These are phyloP conservation scores for Nakazawaea anatomiae DNA, from an alignment of 805 yeast genomes.

Conservation along the genomic window DNA sequence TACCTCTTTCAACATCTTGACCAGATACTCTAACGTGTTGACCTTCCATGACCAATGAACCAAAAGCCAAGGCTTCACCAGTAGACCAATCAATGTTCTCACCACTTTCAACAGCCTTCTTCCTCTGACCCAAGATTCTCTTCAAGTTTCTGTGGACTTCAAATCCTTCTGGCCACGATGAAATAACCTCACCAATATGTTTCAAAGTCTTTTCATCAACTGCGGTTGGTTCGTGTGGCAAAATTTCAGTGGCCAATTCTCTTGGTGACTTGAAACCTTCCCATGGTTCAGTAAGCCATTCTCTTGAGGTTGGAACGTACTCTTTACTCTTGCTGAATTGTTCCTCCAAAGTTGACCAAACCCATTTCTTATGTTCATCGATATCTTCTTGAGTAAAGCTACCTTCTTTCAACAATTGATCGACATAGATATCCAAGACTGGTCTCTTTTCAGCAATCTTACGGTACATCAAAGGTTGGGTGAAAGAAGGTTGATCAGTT, in stretches of 20 bases:
- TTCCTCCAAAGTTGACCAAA: conserved; percentile 90
- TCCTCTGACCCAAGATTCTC: conserved; percentile 85
- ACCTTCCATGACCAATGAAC: conserved; percentile 88
- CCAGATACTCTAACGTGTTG: conserved; percentile 96
- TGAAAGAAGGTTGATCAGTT: conserved; percentile 98
- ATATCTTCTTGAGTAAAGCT: conserved; percentile 86
- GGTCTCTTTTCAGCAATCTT: conserved; percentile 84
- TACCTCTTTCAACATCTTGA: conserved; percentile 99
- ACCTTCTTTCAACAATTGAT: conserved; percentile 76
- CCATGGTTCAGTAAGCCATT: conserved; percentile 99
- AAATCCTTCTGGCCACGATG: conserved; percentile 83
- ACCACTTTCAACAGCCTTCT: conserved; percentile 82
- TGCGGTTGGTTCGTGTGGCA: conserved; percentile 95
- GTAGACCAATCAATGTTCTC: conserved; percentile 99
- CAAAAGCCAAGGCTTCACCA: conserved; percentile 98
- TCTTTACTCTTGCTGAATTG: conserved; percentile 85
- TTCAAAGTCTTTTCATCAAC: conserved; percentile 66
- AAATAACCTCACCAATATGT: conserved; percentile 70
- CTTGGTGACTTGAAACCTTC: conserved; percentile 97
- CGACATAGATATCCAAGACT: conserved; percentile 80
- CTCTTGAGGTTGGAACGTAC: conserved; percentile 85
- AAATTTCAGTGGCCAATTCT: conserved; percentile 90
- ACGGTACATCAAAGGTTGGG: conserved; percentile 97
- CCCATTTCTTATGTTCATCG: conserved; percentile 96
- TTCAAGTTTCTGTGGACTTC: conserved; percentile 92